Evolutionary conservation across 192 early-diverging fungal genomes (phyloP).

Genomic region (Coemansia sp.): DNA sequence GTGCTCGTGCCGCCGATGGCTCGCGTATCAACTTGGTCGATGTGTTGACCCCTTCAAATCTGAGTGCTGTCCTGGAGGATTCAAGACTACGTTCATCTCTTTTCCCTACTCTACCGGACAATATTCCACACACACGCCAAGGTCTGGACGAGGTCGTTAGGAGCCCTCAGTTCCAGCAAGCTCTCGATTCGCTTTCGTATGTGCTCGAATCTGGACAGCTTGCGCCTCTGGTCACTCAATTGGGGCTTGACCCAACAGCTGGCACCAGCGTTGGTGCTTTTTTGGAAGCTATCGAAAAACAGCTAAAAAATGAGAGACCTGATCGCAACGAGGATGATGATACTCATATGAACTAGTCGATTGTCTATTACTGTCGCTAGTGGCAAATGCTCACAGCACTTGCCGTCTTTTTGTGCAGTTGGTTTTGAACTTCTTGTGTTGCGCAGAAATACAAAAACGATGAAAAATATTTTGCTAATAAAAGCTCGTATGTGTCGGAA

Average conservation of each 20-base stretch:
- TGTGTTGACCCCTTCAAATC: slow-evolving; percentile 38
- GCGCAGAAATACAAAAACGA: no score
- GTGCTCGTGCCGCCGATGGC: not conserved
- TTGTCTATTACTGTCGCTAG: no score
- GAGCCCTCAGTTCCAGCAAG: slow-evolving; percentile 55
- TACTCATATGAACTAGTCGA: slow-evolving; percentile 17
- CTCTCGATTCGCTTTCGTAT: slow-evolving; percentile 41
- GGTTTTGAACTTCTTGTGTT: no score
- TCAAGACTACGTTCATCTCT: slow-evolving; percentile 25
- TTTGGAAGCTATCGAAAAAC: slow-evolving; percentile 39
- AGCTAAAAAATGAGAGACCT: slow-evolving; percentile 40
- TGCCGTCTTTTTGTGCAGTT: no score
- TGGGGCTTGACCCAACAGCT: slow-evolving; percentile 43
- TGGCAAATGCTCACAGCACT: no score
- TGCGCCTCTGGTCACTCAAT: slow-evolving; percentile 46
- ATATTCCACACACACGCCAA: slow-evolving; percentile 11
- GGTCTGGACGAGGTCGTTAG: slow-evolving; percentile 32
- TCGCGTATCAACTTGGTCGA: slow-evolving; percentile 25
- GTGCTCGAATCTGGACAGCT: slow-evolving; percentile 52
- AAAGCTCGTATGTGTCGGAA: no score
- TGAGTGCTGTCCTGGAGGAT: slow-evolving; percentile 40
- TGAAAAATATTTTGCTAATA: no score
- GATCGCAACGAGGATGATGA: slow-evolving; percentile 15
- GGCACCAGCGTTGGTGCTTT: slow-evolving; percentile 50
- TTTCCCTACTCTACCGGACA: slow-evolving; percentile 50